A percentile compares a stretch with the other conserved stretches of the same genome.
These are phyloP conservation scores for Anisodus acutangulus DNA, from an alignment of 257 asterid genomes.

Conservation along the genomic window DNA sequence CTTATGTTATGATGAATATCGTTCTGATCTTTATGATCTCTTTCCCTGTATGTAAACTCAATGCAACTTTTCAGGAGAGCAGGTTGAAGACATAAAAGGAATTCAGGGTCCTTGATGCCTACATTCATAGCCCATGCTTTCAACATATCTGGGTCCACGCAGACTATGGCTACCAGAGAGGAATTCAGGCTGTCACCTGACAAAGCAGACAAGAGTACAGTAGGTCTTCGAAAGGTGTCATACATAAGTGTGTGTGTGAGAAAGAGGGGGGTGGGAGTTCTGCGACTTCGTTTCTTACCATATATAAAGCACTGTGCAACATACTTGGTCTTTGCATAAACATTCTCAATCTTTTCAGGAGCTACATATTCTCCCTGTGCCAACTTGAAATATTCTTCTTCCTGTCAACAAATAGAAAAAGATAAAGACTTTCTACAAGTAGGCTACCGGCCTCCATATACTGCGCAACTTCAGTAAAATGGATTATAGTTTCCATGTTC, in stretches of 20 bases:
- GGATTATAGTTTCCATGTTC: slow-evolving; percentile 10
- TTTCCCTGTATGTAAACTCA: not conserved
- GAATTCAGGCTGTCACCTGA: slow-evolving; percentile 78
- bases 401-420: slow-evolving; percentile 50
- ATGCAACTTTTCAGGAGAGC: not conserved
- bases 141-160: slow-evolving; percentile 63
- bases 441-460: not conserved
- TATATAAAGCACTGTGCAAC: slow-evolving; percentile 84
- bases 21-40: slow-evolving; percentile 1
- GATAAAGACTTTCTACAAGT: not conserved
- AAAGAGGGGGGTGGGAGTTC: not conserved
- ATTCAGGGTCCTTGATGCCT: slow-evolving; percentile 55
- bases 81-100: slow-evolving; percentile 4
- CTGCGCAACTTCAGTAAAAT: not conserved
- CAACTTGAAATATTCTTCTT: slow-evolving; percentile 90
- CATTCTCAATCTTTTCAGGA: slow-evolving; percentile 92
- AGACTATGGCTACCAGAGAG: slow-evolving; percentile 60
- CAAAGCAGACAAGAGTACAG: slow-evolving; percentile 20
- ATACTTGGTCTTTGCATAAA: slow-evolving; percentile 86
- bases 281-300: slow-evolving; percentile 51
- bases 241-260: not conserved
- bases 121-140: slow-evolving; percentile 66
- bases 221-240: not conserved
- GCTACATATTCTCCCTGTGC: slow-evolving; percentile 97
- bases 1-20: slow-evolving; percentile 22